Evolutionary conservation across 495 filamentous ascomycete species (phyloP).

Genomic region (Podospora comata): DNA sequence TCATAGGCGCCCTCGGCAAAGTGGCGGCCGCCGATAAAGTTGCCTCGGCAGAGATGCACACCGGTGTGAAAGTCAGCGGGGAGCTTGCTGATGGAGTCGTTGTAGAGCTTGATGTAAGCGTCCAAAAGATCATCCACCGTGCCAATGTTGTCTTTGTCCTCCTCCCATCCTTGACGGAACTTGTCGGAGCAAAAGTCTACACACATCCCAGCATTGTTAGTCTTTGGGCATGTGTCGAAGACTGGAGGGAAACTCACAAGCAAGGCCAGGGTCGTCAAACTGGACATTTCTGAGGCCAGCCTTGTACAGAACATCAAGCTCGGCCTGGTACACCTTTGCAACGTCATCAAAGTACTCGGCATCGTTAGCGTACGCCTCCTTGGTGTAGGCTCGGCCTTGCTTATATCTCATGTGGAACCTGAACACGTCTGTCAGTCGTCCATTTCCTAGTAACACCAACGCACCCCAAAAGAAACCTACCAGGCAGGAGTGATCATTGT

Average conservation of each 20-base stretch:
- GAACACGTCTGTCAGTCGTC: background rate
- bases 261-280: constrained; percentile 73
- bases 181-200: constrained; percentile 74
- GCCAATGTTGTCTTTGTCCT: constrained; percentile 55
- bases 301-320: constrained; percentile 63
- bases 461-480: background rate
- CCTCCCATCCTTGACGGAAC: constrained; percentile 65
- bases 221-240: constrained; percentile 3
- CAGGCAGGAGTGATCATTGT: constrained; percentile 66
- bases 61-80: constrained; percentile 70
- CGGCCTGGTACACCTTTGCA: constrained; percentile 65
- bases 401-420: constrained; percentile 68
- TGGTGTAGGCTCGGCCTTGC: constrained; percentile 64
- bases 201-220: background rate
- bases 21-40: constrained; percentile 73
- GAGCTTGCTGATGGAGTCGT: constrained; percentile 61
- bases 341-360: constrained; percentile 73
- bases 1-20: constrained; percentile 82
- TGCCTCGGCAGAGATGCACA: constrained; percentile 77
- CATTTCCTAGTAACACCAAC: background rate
- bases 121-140: constrained; percentile 62
- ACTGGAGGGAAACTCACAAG: constrained; percentile 51
- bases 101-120: constrained; percentile 74
- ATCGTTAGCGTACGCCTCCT: constrained; percentile 61
- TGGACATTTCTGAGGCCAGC: constrained; percentile 69